Conservation (phyloP, 345 rosid genomes). For the Hibiscus mutabilis region DNA sequence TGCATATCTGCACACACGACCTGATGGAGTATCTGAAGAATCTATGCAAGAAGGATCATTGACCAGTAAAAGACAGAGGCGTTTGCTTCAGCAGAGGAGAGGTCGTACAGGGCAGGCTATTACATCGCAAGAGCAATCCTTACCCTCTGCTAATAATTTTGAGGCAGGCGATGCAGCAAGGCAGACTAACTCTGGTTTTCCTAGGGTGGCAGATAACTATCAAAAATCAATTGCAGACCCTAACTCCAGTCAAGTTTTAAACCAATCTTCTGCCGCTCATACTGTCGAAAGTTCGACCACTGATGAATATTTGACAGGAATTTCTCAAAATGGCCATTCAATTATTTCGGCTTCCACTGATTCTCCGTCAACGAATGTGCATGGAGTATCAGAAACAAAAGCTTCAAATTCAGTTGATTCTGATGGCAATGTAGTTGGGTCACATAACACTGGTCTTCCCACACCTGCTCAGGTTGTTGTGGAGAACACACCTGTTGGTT, state of each 20-base stretch:
- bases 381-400: conserved; percentile 42
- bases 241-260: conserved; percentile 39
- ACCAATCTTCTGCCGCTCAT: conserved; percentile 27
- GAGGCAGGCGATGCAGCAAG: conserved; percentile 52
- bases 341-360: conserved; percentile 30
- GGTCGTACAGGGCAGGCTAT: conserved; percentile 53
- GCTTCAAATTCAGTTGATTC: conserved; percentile 37
- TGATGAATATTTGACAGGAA: conserved; percentile 36
- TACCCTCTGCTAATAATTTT: conserved; percentile 37
- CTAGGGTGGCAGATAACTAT: conserved; percentile 43
- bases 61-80: conserved; percentile 72
- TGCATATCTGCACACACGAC: conserved; percentile 92
- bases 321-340: conserved; percentile 44
- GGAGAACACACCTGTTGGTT: conserved; percentile 89
- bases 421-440: conserved; percentile 38
- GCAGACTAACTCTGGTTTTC: conserved; percentile 34
- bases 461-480: conserved; percentile 98
- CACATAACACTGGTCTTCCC: conserved; percentile 57
- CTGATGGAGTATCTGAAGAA: conserved; percentile 57
- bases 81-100: conserved; percentile 85
- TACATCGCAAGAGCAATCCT: conserved; percentile 55
- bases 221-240: conserved; percentile 40
- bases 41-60: conserved; percentile 63
- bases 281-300: conserved; percentile 41
- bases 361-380: conserved; percentile 30